phyloP scores from a whole-genome alignment of 208 protist genomes.

The Herpetomonas tarakana region DNA sequence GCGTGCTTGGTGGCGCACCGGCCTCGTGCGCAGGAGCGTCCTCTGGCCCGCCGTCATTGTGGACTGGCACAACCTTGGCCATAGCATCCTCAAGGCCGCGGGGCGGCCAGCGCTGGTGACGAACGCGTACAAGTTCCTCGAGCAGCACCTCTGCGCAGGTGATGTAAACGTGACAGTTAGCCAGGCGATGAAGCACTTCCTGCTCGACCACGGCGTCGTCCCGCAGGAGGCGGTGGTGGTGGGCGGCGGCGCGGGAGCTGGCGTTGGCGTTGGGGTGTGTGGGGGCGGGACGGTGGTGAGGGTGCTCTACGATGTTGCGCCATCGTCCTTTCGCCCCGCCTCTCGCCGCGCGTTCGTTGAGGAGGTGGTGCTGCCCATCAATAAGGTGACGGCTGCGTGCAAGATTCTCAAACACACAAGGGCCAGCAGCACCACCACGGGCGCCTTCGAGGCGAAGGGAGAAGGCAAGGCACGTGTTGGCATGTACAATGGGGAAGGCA shows the following conservation, averaged over 20 bases:
- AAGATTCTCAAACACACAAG: too few relatives aligned
- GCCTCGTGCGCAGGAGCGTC: slow-evolving; percentile 5
- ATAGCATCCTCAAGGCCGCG: slow-evolving; percentile 72
- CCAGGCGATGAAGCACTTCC: slow-evolving; percentile 53
- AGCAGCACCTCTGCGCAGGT: slow-evolving; percentile 56
- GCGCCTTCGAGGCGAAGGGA: too few relatives aligned
- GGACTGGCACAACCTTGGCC: slow-evolving; percentile 93
- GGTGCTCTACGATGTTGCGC: slow-evolving; percentile 75
- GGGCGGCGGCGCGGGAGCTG: neutral
- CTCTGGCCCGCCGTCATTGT: slow-evolving; percentile 72
- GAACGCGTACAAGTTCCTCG: slow-evolving; percentile 64
- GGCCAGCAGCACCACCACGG: neutral
- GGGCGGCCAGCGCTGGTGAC: slow-evolving; percentile 46
- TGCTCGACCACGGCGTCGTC: neutral
- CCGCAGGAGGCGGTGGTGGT: neutral
- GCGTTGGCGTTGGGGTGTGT: neutral
- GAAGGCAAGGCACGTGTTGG: neutral
- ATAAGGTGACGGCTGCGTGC: neutral
- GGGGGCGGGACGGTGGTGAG: slow-evolving; percentile 18
- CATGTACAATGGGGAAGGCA: neutral
- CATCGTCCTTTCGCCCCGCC: slow-evolving; percentile 61
- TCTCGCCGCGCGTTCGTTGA: slow-evolving; percentile 38
- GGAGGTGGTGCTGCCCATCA: slow-evolving; percentile 44
- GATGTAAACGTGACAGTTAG: slow-evolving; percentile 83
- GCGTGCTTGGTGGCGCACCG: slow-evolving; percentile 8